Evolutionary conservation across 108 stramenopile species (phyloP).

Genomic region (Chaetoceros muelleri): DNA sequence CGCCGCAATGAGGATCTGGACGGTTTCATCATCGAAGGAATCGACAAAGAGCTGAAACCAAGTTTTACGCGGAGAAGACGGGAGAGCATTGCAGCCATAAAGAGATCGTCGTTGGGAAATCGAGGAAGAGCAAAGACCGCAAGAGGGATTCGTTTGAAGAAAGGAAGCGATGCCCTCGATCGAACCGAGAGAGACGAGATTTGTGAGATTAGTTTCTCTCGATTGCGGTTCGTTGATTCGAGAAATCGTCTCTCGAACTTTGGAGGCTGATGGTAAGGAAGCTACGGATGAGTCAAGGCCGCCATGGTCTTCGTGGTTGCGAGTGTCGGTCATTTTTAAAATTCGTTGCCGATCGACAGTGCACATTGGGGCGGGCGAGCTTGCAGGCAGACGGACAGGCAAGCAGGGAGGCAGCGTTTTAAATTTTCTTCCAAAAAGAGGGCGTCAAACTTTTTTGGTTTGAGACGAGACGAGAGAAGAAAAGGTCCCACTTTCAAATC

Average conservation of each 20-base stretch:
- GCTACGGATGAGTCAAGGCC: too few relatives aligned
- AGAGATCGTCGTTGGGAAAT: conserved; percentile 20
- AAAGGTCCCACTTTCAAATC: too few relatives aligned
- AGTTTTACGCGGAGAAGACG: conserved; percentile 39
- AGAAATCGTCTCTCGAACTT: background rate
- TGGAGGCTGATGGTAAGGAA: background rate
- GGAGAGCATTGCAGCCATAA: conserved; percentile 36
- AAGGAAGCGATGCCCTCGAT: conserved; percentile 14
- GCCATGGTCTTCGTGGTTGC: too few relatives aligned
- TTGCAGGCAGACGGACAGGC: too few relatives aligned
- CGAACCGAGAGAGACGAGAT: conserved; percentile 22
- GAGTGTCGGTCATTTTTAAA: too few relatives aligned
- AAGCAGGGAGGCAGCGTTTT: too few relatives aligned
- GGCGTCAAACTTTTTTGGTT: too few relatives aligned
- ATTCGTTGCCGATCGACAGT: too few relatives aligned
- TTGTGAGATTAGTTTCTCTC: conserved; percentile 24
- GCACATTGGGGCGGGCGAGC: too few relatives aligned
- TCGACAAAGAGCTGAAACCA: conserved; percentile 89
- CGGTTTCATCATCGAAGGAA: conserved; percentile 93
- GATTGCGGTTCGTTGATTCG: conserved; percentile 39
- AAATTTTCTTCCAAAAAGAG: too few relatives aligned
- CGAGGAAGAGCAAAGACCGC: conserved; percentile 20
- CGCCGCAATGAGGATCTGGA: conserved; percentile 90
- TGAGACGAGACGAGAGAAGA: too few relatives aligned
- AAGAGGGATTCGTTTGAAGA: conserved; percentile 17